Base-by-base conservation (phyloP, 129 eudicot genomes). In the Silybum marianum region DNA sequence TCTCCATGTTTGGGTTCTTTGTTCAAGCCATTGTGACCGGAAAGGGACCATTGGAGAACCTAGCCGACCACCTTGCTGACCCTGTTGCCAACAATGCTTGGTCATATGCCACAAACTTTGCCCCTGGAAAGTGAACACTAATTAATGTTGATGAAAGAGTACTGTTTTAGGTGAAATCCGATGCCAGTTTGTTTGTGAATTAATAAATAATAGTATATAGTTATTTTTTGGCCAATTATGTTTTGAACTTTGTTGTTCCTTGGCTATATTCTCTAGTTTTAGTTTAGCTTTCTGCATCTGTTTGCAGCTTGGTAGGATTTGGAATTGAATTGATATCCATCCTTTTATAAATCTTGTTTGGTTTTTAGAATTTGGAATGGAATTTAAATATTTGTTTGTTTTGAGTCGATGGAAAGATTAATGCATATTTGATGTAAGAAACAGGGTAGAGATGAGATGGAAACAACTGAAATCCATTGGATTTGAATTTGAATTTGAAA, bases 21-120 rank as follows among this genome's bases (percentile, higher is more conserved):
- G 80, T 81, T 74, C 85, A 81, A 34, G 80, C 85, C 23, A 81
- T 81, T 74, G 80, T 81, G 25, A 81, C 85, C 13, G 80, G 85
- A 46, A 81, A 81, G 69, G 85, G 85, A 26, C 84, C 84, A 38
- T 72, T 80, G 71, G 84, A 80, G 62, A 80, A 80, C 73, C 65
- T 80, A 0, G 84, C 78, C 11, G 78, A 80, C 46, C 84, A 80
- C 44, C 78, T 80, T 22, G 84, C 79, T 16, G 78, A 80, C 30
- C 84, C 84, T 8, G 78, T 80, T 23, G 78, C 72, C 44, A 80
- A 80, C 84, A 80, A 72, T n/a, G 84, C 78, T 72, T 80, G 84
- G 84, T 62, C 84, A 0, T 73, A 38, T n/a, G 84, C 84, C 1
- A 81, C 84, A 12, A 81, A 81, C 80, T 81, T 81, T 81, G 80